These are phyloP conservation scores for Arthrobotrys pseudoclavata DNA, from an alignment of 2,329 filamentous ascomycete genomes.

Conservation along the genomic window DNA sequence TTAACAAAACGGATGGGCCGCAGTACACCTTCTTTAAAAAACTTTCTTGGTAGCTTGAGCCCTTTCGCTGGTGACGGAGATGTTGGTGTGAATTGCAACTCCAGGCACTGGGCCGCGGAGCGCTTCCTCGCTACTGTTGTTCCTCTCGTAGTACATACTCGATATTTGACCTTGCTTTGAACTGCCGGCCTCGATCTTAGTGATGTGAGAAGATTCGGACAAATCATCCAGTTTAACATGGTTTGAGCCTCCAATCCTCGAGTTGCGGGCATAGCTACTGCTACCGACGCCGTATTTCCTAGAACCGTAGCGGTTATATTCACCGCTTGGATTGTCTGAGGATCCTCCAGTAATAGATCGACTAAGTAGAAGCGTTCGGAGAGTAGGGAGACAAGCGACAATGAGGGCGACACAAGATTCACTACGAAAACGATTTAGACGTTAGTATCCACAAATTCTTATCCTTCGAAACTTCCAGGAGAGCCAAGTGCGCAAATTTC, in stretches of 20 bases:
- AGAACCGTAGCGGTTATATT: slow-evolving; percentile 54
- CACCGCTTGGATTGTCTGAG: slow-evolving; percentile 16
- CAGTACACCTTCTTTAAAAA: slow-evolving; percentile 28
- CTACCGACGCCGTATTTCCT: slow-evolving; percentile 44
- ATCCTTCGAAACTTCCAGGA: not conserved
- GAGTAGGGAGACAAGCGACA: slow-evolving; percentile 57
- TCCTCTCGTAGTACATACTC: slow-evolving; percentile 48
- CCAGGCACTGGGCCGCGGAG: slow-evolving; percentile 41
- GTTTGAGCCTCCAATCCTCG: slow-evolving; percentile 25
- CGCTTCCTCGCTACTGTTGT: slow-evolving; percentile 56
- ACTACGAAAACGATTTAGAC: slow-evolving; percentile 6
- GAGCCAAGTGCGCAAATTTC: not conserved
- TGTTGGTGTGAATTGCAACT: slow-evolving; percentile 57
- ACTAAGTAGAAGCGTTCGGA: slow-evolving; percentile 51
- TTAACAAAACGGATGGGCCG: slow-evolving; percentile 1
- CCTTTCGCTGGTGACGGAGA: slow-evolving; percentile 53
- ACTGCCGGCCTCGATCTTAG: slow-evolving; percentile 46
- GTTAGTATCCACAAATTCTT: slow-evolving; percentile 2
- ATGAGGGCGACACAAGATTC: slow-evolving; percentile 57
- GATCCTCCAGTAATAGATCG: slow-evolving; percentile 45
- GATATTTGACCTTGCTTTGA: slow-evolving; percentile 44
- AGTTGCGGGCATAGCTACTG: slow-evolving; percentile 46
- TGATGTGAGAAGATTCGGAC: slow-evolving; percentile 56
- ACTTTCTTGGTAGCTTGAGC: slow-evolving; percentile 39
- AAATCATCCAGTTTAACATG: slow-evolving; percentile 56